A percentile compares a stretch with the other conserved stretches of the same genome.
Conservation (phyloP, 2,329 filamentous ascomycete species). For the Apiospora sp. region DNA sequence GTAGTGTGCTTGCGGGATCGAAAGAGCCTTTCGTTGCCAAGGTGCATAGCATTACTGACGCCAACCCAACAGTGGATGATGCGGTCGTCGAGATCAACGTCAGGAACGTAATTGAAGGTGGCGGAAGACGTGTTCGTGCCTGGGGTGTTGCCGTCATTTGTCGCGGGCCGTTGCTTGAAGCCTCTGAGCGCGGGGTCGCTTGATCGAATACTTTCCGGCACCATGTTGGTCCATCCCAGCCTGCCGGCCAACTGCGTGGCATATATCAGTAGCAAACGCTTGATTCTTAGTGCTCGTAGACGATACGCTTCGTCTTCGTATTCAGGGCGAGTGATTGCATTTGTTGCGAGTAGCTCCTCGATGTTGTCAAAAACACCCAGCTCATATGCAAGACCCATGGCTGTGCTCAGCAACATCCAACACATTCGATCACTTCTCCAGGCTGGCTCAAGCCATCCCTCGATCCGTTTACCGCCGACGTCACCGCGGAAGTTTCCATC, state of each 20-base stretch:
- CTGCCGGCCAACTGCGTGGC: constrained; percentile 93
- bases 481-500: constrained; percentile 57
- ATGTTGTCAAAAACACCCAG: constrained; percentile 95
- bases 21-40: constrained; percentile 89
- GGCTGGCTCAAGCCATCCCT: constrained; percentile 95
- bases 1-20: constrained; percentile 87
- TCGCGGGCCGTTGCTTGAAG: constrained; percentile 54
- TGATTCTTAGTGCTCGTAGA: constrained; percentile 80
- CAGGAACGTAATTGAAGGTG: constrained; percentile 71
- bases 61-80: constrained; percentile 91
- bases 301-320: constrained; percentile 81
- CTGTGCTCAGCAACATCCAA: constrained; percentile 95
- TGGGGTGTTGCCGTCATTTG: constrained; percentile 65
- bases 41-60: constrained; percentile 91
- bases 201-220: constrained; percentile 72
- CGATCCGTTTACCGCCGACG: constrained; percentile 85
- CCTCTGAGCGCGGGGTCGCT: constrained; percentile 62
- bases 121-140: constrained; percentile 66
- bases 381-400: constrained; percentile 89
- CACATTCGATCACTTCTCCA: constrained; percentile 96
- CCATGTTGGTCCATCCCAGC: constrained; percentile 92
- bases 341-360: constrained; percentile 70
- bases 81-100: constrained; percentile 72
- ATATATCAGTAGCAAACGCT: constrained; percentile 87
- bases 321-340: constrained; percentile 67